phyloP scores from a whole-genome alignment of 2,329 filamentous ascomycete genomes.

The Curvularia spicifera region DNA sequence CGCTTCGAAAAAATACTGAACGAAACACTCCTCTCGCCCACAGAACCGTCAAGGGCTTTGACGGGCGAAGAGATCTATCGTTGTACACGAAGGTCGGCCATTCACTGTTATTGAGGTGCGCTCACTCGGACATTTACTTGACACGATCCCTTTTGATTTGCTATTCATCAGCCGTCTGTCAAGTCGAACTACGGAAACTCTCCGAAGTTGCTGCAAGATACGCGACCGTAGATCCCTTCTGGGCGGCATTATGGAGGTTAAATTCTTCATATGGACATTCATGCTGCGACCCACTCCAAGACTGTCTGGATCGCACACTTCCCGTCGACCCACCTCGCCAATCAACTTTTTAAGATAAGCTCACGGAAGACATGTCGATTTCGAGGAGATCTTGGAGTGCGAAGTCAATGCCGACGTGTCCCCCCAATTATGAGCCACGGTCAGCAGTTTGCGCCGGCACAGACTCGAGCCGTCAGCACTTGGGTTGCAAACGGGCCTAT shows the following conservation, averaged over 20 bases:
- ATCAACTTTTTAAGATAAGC: constrained; percentile 1
- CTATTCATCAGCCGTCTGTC: neutral
- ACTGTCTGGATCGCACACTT: neutral
- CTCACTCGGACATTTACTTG: neutral
- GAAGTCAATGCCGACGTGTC: neutral
- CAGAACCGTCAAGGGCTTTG: too few species aligned
- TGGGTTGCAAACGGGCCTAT: neutral
- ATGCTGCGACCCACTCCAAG: neutral
- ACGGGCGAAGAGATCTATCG: too few species aligned
- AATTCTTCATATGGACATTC: neutral
- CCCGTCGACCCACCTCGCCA: neutral
- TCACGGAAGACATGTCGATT: constrained; percentile 1
- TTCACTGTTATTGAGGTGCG: neutral
- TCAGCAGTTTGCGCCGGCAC: neutral
- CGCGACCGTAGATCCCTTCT: neutral
- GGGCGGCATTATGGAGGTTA: neutral
- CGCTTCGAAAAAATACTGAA: too few species aligned
- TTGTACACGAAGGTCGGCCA: too few species aligned
- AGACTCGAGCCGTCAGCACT: constrained; percentile 4
- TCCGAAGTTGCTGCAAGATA: neutral
- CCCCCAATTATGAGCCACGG: constrained; percentile 6
- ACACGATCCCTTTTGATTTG: neutral
- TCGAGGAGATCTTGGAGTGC: neutral
- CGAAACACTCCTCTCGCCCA: too few species aligned
- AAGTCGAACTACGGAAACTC: neutral